Percentiles rank a stretch among this genome's conserved stretches.
Evolutionary conservation across 2,329 filamentous ascomycete genomes (phyloP).

Genomic region (Neoascochyta sp.): DNA sequence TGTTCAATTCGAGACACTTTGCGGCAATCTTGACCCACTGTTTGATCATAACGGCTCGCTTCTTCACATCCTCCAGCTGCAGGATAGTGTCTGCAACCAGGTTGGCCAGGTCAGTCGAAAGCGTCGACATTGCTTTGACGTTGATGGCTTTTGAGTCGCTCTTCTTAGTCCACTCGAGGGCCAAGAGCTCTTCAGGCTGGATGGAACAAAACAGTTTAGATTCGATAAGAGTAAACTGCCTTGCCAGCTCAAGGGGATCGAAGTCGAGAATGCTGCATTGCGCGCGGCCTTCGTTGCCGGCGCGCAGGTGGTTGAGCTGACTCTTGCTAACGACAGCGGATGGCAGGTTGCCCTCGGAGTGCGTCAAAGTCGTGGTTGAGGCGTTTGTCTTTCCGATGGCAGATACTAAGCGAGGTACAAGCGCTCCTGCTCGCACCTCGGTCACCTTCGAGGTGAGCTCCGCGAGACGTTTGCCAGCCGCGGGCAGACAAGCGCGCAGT

Average conservation of each 20-base stretch:
- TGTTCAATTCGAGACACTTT: conserved; percentile 82
- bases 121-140: conserved; percentile 86
- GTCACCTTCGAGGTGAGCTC: conserved; percentile 79
- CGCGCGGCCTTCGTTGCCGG: conserved; percentile 69
- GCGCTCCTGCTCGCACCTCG: conserved; percentile 61
- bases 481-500: conserved; percentile 65
- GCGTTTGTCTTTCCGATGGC: conserved; percentile 86
- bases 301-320: conserved; percentile 67
- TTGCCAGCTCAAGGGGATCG: conserved; percentile 82
- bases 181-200: conserved; percentile 84
- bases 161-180: conserved; percentile 92
- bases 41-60: conserved; percentile 84
- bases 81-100: conserved; percentile 91
- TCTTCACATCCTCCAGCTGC: conserved; percentile 84
- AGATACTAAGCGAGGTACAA: conserved; percentile 78
- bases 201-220: conserved; percentile 90
- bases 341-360: conserved; percentile 69
- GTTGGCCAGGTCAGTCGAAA: conserved; percentile 90
- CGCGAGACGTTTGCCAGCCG: conserved; percentile 72
- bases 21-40: conserved; percentile 96
- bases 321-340: conserved; percentile 68
- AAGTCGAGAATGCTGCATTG: conserved; percentile 80
- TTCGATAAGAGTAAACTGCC: conserved; percentile 89
- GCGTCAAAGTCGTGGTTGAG: conserved; percentile 65
- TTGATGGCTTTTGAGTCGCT: conserved; percentile 75